phyloP scores from a whole-genome alignment of 2,329 filamentous ascomycete species.

The Conoideocrella luteorostrata region DNA sequence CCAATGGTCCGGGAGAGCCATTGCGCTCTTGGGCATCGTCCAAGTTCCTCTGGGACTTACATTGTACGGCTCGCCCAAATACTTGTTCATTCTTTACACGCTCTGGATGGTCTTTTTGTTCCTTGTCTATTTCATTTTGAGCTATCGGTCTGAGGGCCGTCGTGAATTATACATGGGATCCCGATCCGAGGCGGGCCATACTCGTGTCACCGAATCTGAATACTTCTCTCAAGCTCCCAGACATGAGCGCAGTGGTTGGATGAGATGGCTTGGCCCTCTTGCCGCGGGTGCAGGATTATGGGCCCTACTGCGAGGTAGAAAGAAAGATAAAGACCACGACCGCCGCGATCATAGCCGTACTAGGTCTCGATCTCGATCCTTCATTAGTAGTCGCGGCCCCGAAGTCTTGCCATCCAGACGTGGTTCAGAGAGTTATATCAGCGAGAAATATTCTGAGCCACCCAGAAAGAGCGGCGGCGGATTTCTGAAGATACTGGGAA shows the following conservation, averaged over 20 bases:
- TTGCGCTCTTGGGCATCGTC: conserved; percentile 74
- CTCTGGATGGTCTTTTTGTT: conserved; percentile 70
- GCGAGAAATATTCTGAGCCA: conserved; percentile 59
- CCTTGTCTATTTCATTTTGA: conserved; percentile 71
- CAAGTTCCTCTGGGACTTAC: conserved; percentile 87
- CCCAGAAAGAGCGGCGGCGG: conserved; percentile 41
- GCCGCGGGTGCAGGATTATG: conserved; percentile 45
- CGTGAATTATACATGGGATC: conserved; percentile 49
- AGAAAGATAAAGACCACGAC: conserved; percentile 33
- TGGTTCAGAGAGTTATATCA: conserved; percentile 51
- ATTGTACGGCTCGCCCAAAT: conserved; percentile 82
- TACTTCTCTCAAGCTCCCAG: conserved; percentile 29
- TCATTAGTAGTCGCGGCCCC: conserved; percentile 31
- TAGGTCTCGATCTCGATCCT: conserved; percentile 29
- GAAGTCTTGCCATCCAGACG: conserved; percentile 48
- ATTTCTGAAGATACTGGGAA: conserved; percentile 54
- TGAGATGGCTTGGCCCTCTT: conserved; percentile 46
- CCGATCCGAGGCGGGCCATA: conserved; percentile 44
- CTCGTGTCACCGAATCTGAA: conserved; percentile 33
- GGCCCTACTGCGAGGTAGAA: conserved; percentile 39
- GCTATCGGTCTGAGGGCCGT: conserved; percentile 57
- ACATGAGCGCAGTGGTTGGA: conserved; percentile 24
- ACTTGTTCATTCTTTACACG: conserved; percentile 78
- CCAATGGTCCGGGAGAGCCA: conserved; percentile 75
- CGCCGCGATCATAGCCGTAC: conserved; percentile 36